phyloP scores from a whole-genome alignment of 2,329 filamentous ascomycete species.

The Cryphonectria japonica region DNA sequence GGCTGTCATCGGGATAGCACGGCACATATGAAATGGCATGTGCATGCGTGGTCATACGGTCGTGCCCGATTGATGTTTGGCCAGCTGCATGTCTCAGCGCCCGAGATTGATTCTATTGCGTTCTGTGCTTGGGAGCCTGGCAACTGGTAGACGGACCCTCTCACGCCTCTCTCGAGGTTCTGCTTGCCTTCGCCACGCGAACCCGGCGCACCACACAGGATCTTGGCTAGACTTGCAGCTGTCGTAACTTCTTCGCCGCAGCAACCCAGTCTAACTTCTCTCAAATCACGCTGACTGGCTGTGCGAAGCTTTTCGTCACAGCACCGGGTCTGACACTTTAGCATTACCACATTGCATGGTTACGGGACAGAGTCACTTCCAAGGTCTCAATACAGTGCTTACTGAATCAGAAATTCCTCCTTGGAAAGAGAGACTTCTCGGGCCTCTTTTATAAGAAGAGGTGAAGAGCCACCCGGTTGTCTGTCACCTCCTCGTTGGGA shows the following conservation, averaged over 20 bases:
- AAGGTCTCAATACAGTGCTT: background rate
- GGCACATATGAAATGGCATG: background rate
- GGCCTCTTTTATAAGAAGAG: background rate
- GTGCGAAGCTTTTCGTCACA: background rate
- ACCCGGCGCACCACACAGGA: background rate
- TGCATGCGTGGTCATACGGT: background rate
- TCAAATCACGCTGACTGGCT: slow-evolving; percentile 4
- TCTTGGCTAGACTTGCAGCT: background rate
- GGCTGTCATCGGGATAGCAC: background rate
- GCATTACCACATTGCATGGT: background rate
- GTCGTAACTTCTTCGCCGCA: slow-evolving; percentile 10
- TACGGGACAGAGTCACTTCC: background rate
- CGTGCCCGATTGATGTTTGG: slow-evolving; percentile 6
- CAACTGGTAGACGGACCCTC: background rate
- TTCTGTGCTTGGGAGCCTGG: slow-evolving; percentile 1
- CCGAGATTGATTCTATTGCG: background rate
- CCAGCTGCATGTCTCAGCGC: slow-evolving; percentile 13
- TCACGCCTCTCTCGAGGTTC: background rate
- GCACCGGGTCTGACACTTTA: background rate
- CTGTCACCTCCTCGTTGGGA: background rate
- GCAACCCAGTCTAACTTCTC: background rate
- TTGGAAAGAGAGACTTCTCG: background rate
- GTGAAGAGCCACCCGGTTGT: slow-evolving; percentile 7
- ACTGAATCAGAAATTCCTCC: background rate
- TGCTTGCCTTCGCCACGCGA: background rate